These are phyloP conservation scores for Trichomonascaceae sp. DNA, from an alignment of 1,139 yeast species.

Conservation along the genomic window DNA sequence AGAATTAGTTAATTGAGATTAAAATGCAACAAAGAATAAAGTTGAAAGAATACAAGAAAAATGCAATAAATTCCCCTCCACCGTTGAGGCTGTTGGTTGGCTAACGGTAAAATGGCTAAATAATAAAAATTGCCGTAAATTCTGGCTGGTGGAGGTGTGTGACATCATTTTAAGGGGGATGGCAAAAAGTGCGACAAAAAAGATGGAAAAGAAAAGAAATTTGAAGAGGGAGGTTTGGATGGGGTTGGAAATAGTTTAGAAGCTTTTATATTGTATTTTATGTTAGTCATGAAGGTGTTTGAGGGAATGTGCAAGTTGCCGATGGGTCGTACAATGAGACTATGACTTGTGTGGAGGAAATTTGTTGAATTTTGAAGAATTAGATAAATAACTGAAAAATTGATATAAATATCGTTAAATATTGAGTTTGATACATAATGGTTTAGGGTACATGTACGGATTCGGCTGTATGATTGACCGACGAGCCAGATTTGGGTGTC, in stretches of 20 bases:
- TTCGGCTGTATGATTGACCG: too few species aligned
- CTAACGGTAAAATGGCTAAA: background rate
- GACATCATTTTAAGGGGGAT: background rate
- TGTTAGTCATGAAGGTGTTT: background rate
- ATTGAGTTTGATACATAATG: background rate
- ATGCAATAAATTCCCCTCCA: background rate
- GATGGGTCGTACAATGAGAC: too few species aligned
- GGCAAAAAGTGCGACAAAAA: background rate
- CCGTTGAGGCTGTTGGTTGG: background rate
- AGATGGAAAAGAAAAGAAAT: background rate
- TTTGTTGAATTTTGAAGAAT: too few species aligned
- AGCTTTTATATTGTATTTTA: background rate
- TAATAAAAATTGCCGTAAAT: background rate
- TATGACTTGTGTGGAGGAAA: too few species aligned
- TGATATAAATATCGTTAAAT: background rate
- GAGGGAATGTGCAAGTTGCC: too few species aligned
- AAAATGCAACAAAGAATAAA: background rate
- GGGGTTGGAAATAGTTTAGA: too few species aligned
- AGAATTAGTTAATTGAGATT: background rate
- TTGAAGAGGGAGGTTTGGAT: too few species aligned
- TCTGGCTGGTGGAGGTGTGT: background rate
- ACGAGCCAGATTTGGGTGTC: too few species aligned
- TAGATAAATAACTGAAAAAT: background rate
- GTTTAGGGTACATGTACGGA: background rate
- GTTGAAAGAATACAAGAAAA: background rate